Conservation (phyloP, 1,284 basidiomycete species). For the Polyporus tsugae region DNA sequence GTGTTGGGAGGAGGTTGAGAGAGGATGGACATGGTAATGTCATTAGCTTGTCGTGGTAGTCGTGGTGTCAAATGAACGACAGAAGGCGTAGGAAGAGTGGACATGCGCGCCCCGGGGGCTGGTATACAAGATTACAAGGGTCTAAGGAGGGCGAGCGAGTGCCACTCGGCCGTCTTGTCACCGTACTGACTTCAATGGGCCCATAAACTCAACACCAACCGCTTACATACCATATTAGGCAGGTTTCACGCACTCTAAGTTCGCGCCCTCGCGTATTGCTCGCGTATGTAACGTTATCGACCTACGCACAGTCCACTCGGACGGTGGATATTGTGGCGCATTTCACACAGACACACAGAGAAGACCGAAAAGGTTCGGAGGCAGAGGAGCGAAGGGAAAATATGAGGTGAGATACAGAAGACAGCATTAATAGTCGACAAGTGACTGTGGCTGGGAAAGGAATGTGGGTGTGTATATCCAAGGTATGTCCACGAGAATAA, state of each 20-base stretch:
- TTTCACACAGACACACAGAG: background rate
- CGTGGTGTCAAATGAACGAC: conserved; percentile 40
- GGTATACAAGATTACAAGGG: conserved; percentile 32
- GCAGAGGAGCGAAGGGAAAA: conserved; percentile 6
- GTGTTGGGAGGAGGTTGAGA: conserved; percentile 13
- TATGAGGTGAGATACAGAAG: conserved; percentile 27
- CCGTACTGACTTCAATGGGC: too few species aligned
- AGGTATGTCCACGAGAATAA: conserved; percentile 9
- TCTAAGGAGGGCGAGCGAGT: conserved; percentile 7
- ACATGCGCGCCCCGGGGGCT: conserved; percentile 39
- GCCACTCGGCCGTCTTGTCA: conserved; percentile 12
- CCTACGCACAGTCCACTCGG: background rate
- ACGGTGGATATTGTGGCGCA: background rate
- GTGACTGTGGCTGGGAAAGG: conserved; percentile 14
- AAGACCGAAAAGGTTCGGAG: background rate
- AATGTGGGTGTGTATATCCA: conserved; percentile 22
- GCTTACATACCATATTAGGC: conserved; percentile 33
- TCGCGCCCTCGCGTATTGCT: background rate
- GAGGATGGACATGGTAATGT: conserved; percentile 23
- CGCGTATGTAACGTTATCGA: conserved; percentile 3
- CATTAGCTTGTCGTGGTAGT: conserved; percentile 39
- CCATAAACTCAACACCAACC: conserved; percentile 25
- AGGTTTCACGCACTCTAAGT: conserved; percentile 25
- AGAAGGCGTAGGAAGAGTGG: conserved; percentile 26
- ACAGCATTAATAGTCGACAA: conserved; percentile 7